phyloP scores from a whole-genome alignment of 2,329 filamentous ascomycete species.

The Botrytis hyacinthi region DNA sequence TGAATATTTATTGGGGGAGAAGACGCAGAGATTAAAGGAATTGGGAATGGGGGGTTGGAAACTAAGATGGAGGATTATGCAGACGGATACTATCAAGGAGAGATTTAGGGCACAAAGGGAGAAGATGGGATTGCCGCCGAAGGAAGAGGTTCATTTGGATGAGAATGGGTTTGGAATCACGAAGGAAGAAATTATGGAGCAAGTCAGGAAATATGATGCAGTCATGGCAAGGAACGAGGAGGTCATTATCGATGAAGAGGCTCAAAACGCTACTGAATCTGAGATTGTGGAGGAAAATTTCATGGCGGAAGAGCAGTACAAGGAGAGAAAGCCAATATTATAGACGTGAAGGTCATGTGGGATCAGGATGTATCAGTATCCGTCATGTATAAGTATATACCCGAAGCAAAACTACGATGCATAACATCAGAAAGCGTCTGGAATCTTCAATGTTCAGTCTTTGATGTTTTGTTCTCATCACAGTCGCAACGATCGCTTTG shows the following conservation, averaged over 20 bases:
- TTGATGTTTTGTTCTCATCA: background rate
- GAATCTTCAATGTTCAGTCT: background rate
- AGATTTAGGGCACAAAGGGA: slow-evolving; percentile 64
- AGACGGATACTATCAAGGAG: slow-evolving; percentile 65
- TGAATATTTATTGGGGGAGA: slow-evolving; percentile 82
- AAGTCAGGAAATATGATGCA: slow-evolving; percentile 43
- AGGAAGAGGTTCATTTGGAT: slow-evolving; percentile 42
- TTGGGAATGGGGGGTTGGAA: slow-evolving; percentile 89
- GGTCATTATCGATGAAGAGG: slow-evolving; percentile 43
- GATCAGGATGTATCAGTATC: slow-evolving; percentile 20
- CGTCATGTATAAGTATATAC: slow-evolving; percentile 19
- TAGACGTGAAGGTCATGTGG: slow-evolving; percentile 24
- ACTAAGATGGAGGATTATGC: slow-evolving; percentile 85
- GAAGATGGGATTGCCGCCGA: slow-evolving; percentile 61
- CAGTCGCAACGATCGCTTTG: background rate
- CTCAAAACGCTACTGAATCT: slow-evolving; percentile 37
- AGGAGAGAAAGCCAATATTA: slow-evolving; percentile 30
- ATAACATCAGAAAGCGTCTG: background rate
- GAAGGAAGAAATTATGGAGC: slow-evolving; percentile 35
- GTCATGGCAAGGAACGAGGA: slow-evolving; percentile 46
- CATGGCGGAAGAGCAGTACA: slow-evolving; percentile 40
- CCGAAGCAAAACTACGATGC: background rate
- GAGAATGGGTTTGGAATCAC: slow-evolving; percentile 41
- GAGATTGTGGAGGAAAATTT: slow-evolving; percentile 42
- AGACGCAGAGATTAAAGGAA: slow-evolving; percentile 75